Base-by-base conservation (phyloP, 805 yeast genomes). In the Jamesozyma gamospora region DNA sequence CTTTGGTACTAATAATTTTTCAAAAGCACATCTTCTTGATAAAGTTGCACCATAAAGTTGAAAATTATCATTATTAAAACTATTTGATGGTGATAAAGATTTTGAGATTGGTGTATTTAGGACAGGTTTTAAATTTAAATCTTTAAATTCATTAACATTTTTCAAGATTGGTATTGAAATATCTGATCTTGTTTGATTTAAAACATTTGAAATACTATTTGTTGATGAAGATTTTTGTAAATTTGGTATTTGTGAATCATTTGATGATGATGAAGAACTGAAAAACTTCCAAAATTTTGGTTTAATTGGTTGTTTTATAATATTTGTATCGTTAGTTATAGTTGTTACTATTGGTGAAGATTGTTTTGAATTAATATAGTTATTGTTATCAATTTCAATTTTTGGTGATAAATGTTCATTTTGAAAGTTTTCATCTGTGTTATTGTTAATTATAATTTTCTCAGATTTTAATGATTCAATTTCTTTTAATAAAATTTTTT, bases 1-100 rank as follows among this genome's bases (percentile, higher is more conserved):
- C 46, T 74, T 61, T 13, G 98, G 98, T 9, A 85, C 70, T 7
- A 55, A 46, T 24, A 72, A 65, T 11, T 71, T 69, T 55, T 90
- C 98, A 49, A 62, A 69, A 10, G 63, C 63, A 12, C 83, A 71
- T 36, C 95, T 67, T 39, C 71, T 67, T 43, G 77, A 80, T 39
- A 90, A 67, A 1, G 86, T 69, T 9, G 77, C 49, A 3, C 57
- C 59, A 41, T 50, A 51, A 7, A 37, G 19, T 18, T 26, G 18
- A 19, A 45, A 37, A 17, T 19, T 21, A 18, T 9, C 16, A 14
- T 11, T 2, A 15, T 7, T 25, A 12, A 18, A n/a, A 42, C 9
- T 27, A 5, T 15, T 15, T 16, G 14, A 25, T 7, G n/a, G 21
- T 9, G 14, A n/a, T 2, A 31, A 15, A 11, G 16, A 11, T 16